Conservation (phyloP, 805 yeast genomes). For the Wickerhamomyces queroliae region DNA sequence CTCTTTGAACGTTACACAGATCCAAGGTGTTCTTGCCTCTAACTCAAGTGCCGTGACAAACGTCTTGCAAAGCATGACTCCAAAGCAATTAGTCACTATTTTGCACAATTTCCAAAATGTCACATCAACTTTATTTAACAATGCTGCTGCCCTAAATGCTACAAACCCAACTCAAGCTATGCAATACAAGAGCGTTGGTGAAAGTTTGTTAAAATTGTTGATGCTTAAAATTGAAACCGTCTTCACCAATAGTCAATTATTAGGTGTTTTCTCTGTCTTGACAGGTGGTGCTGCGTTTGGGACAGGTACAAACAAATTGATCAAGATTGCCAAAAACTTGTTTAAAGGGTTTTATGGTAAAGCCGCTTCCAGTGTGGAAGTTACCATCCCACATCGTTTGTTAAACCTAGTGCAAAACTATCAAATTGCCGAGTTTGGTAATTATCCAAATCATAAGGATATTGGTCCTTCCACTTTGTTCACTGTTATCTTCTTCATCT, state of each 20-base stretch:
- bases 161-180: constrained; percentile 2
- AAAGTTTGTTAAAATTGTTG: constrained; percentile 13
- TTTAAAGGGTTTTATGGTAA: constrained; percentile 18
- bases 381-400: constrained; percentile 14
- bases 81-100: constrained; percentile 15
- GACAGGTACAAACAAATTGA: constrained; percentile 19
- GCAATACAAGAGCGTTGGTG: constrained; percentile 5
- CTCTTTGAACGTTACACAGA: constrained; percentile 18
- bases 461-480: constrained; percentile 57
- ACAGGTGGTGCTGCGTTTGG: constrained; percentile 22
- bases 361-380: background rate
- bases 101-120: constrained; percentile 15
- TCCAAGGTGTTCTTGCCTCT: constrained; percentile 18
- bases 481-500: constrained; percentile 42
- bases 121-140: constrained; percentile 15
- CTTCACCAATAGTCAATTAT: constrained; percentile 18
- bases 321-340: constrained; percentile 11
- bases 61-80: constrained; percentile 13
- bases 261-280: constrained; percentile 18
- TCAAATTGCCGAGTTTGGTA: constrained; percentile 56
- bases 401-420: constrained; percentile 12
- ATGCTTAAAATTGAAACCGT: constrained; percentile 11
- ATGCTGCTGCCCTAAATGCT: constrained; percentile 10
- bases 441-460: constrained; percentile 49
- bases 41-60: constrained; percentile 15